These are phyloP conservation scores for Periconia digitata DNA, from an alignment of 2,329 filamentous ascomycete genomes.

Conservation along the genomic window DNA sequence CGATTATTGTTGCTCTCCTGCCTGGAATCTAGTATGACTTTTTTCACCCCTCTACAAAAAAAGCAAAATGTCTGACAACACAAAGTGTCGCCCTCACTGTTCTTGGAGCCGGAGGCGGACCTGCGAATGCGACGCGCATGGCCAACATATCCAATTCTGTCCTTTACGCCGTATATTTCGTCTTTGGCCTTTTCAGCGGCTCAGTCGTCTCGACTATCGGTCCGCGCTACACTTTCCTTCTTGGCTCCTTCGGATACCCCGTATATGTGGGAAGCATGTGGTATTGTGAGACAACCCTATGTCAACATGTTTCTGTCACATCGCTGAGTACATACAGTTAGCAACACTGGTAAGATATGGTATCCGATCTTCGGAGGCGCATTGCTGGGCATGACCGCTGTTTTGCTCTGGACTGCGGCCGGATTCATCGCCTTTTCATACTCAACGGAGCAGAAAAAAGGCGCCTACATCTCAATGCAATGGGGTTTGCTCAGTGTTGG, in stretches of 20 bases:
- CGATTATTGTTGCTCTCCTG: constrained; percentile 6
- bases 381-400: constrained; percentile 1
- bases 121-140: constrained; percentile 13
- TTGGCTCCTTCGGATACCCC: constrained; percentile 5
- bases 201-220: constrained; percentile 13
- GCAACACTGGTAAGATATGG: constrained; percentile 3
- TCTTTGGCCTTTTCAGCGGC: constrained; percentile 11
- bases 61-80: not conserved
- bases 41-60: not conserved
- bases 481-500: constrained; percentile 14
- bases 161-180: constrained; percentile 13
- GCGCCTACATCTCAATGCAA: constrained; percentile 13
- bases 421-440: constrained; percentile 10
- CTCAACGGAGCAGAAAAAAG: constrained; percentile 11
- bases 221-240: constrained; percentile 9
- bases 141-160: constrained; percentile 10
- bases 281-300: constrained; percentile 2
- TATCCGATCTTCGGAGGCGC: constrained; percentile 4
- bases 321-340: constrained; percentile 1
- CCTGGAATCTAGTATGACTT: constrained; percentile 12
- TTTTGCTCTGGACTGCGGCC: constrained; percentile 2
- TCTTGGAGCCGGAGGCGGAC: constrained; percentile 12
- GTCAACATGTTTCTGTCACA: not conserved
- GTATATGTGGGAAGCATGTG: constrained; percentile 4
- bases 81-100: constrained; percentile 11